Conservation (phyloP, 2,329 filamentous ascomycete genomes). For the Paracorniculantispora psalliotae region DNA sequence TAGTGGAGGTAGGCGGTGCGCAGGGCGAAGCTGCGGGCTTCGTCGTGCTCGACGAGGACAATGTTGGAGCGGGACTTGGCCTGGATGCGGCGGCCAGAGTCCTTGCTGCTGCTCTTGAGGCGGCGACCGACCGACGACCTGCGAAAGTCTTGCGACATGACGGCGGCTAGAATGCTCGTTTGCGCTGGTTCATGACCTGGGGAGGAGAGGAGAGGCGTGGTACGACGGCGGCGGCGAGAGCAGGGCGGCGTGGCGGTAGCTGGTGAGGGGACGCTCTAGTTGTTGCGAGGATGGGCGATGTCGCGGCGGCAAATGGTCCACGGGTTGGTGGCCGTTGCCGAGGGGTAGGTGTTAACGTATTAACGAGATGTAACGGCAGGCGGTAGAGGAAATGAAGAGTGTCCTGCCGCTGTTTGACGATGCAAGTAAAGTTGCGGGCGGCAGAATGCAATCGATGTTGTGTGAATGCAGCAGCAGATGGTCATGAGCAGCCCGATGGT, state of each 20-base stretch:
- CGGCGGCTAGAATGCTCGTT: slow-evolving; percentile 5
- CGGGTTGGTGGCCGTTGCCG: not conserved
- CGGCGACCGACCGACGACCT: slow-evolving; percentile 43
- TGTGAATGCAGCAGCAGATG: not conserved
- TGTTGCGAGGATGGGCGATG: not conserved
- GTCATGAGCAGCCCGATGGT: no score
- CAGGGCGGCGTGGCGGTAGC: not conserved
- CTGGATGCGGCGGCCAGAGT: slow-evolving; percentile 36
- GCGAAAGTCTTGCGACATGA: slow-evolving; percentile 50
- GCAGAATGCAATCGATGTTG: not conserved
- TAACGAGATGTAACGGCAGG: not conserved
- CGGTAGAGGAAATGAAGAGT: not conserved
- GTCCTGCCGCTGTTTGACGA: not conserved
- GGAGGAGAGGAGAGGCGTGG: not conserved
- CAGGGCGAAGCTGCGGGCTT: slow-evolving; percentile 87
- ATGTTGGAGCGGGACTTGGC: slow-evolving; percentile 47
- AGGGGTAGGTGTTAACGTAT: not conserved
- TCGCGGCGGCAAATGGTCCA: not conserved
- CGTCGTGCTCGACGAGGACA: slow-evolving; percentile 58
- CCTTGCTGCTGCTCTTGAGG: slow-evolving; percentile 38
- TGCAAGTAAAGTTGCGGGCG: not conserved
- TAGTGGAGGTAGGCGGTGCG: slow-evolving; percentile 89
- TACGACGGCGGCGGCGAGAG: not conserved
- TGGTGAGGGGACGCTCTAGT: not conserved
- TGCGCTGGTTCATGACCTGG: slow-evolving; percentile 2